Evolutionary conservation across 768 basidiomycete genomes (phyloP).

Genomic region (Clitopilus hobsonii): DNA sequence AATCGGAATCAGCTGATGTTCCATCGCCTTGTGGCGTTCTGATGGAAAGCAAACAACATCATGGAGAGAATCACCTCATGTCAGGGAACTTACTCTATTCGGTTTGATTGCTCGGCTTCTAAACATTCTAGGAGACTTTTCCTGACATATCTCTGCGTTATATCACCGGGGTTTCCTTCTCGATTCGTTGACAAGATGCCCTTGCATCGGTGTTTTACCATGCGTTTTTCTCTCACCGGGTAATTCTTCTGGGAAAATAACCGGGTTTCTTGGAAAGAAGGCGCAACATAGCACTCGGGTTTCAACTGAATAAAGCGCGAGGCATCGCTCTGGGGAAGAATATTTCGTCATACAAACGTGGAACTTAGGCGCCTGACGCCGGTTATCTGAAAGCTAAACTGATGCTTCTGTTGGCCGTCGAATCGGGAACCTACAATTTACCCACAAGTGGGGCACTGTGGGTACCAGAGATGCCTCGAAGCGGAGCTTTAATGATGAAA

Average conservation of each 20-base stretch:
- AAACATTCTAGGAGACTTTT: not conserved
- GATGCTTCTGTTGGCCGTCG: not conserved
- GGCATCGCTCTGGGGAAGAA: not conserved
- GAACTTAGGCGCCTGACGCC: too few species aligned
- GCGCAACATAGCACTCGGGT: not conserved
- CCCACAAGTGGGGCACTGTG: too few species aligned
- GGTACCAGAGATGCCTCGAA: not conserved
- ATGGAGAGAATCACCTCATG: not conserved
- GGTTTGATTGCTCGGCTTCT: not conserved
- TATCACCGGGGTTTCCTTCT: not conserved
- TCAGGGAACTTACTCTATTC: not conserved
- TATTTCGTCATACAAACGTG: not conserved
- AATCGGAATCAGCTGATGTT: not conserved
- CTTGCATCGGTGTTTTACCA: not conserved
- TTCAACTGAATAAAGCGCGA: too few species aligned
- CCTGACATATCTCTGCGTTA: not conserved
- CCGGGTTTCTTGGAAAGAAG: not conserved
- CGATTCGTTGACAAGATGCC: not conserved
- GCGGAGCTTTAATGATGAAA: not conserved
- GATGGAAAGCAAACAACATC: not conserved
- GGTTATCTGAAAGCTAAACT: not conserved
- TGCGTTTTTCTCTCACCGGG: not conserved
- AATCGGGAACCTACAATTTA: not conserved
- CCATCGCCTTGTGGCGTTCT: constrained; percentile 1
- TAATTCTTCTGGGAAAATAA: too few species aligned